Evolutionary conservation across 805 yeast genomes (phyloP).

Genomic region (Cyberlindnera misumaiensis): DNA sequence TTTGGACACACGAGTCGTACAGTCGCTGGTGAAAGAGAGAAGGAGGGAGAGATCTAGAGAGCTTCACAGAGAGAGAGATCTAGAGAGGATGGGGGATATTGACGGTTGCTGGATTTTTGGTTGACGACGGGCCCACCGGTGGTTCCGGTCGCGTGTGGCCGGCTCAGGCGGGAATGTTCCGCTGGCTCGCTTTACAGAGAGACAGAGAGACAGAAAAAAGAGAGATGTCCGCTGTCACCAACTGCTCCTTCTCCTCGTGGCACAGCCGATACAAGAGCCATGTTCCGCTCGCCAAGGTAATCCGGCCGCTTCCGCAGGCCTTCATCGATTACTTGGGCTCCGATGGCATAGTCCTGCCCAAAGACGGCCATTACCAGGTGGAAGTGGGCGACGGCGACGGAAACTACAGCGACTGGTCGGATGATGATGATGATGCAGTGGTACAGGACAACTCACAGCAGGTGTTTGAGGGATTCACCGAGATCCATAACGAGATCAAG

Average conservation of each 20-base stretch:
- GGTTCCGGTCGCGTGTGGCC: too few relatives aligned
- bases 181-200: too few relatives aligned
- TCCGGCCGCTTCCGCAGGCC: constrained; percentile 50
- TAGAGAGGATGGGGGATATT: too few relatives aligned
- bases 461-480: constrained; percentile 40
- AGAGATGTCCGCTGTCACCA: constrained; percentile 33
- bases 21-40: too few relatives aligned
- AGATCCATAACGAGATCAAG: constrained; percentile 50
- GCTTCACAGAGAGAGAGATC: too few relatives aligned
- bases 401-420: constrained; percentile 72
- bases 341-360: constrained; percentile 65
- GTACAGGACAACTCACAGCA: constrained; percentile 5
- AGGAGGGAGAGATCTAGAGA: too few relatives aligned
- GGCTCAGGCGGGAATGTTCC: too few relatives aligned
- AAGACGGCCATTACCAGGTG: constrained; percentile 32
- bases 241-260: constrained; percentile 58
- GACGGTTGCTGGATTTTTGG: too few relatives aligned
- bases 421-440: constrained; percentile 17
- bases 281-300: constrained; percentile 43
- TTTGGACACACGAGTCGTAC: too few relatives aligned
- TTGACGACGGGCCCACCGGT: too few relatives aligned
- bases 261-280: constrained; percentile 40
- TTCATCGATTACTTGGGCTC: constrained; percentile 55
- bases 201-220: too few relatives aligned
- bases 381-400: constrained; percentile 42